These are phyloP conservation scores for Magnolia sinica DNA, from an alignment of 164 flowering plant genomes.

Conservation along the genomic window DNA sequence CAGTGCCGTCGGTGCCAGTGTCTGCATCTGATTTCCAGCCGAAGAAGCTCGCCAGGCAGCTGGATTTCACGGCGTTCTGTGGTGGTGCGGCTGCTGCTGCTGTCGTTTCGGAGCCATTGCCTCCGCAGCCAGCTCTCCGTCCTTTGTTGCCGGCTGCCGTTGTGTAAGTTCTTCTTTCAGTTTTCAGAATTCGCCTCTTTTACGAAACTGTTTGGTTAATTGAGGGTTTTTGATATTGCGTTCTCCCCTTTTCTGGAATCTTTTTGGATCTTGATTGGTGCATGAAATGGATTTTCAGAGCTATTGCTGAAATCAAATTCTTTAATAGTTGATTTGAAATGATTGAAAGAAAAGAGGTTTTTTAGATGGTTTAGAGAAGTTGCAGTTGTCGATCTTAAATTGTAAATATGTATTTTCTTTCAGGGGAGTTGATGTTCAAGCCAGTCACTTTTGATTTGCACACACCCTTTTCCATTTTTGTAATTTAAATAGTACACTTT, in stretches of 20 bases:
- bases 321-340: too few species aligned
- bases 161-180: constrained; percentile 4
- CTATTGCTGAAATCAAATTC: background rate
- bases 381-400: too few species aligned
- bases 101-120: constrained; percentile 15
- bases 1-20: constrained; percentile 1
- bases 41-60: constrained; percentile 89
- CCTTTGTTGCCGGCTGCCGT: constrained; percentile 30
- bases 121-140: constrained; percentile 26
- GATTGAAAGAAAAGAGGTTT: too few species aligned
- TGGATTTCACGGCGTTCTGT: constrained; percentile 66
- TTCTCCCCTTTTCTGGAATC: background rate
- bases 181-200: background rate
- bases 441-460: background rate
- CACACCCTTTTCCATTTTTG: background rate
- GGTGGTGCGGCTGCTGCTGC: constrained; percentile 18
- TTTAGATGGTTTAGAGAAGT: too few species aligned
- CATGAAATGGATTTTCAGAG: background rate
- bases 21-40: constrained; percentile 36
- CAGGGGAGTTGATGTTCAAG: background rate
- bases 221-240: constrained; percentile 4
- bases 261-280: background rate
- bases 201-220: background rate
- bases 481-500: background rate
- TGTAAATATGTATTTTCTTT: background rate